Percentiles rank a stretch among this genome's conserved stretches.
These are phyloP conservation scores for Fusarium oligoseptatum DNA, from an alignment of 2,329 filamentous ascomycete genomes.

Conservation along the genomic window DNA sequence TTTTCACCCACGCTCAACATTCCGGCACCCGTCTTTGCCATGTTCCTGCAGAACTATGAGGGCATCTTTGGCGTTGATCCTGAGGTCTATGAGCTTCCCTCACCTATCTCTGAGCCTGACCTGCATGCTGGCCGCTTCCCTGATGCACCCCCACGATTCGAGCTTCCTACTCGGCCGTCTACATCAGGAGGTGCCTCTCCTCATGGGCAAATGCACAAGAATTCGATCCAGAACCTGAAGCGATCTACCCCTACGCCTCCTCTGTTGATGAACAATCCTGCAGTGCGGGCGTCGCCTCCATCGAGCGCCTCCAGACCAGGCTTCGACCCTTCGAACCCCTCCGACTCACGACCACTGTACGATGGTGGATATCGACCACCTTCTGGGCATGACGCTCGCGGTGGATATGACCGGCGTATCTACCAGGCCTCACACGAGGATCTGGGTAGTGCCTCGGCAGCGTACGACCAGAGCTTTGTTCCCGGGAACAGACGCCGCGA, in stretches of 20 bases:
- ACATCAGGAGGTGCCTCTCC: conserved; percentile 65
- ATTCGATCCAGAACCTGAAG: conserved; percentile 47
- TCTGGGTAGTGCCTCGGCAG: conserved; percentile 35
- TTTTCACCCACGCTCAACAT: conserved; percentile 98
- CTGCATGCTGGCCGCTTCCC: conserved; percentile 42
- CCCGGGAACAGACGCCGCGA: conserved; percentile 66
- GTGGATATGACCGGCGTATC: conserved; percentile 55
- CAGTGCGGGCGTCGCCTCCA: conserved; percentile 58
- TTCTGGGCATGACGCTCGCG: conserved; percentile 43
- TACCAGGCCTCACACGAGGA: conserved; percentile 49
- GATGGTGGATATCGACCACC: conserved; percentile 56
- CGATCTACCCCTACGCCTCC: conserved; percentile 66
- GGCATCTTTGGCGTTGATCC: conserved; percentile 83
- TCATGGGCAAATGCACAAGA: conserved; percentile 61
- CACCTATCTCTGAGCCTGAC: conserved; percentile 57
- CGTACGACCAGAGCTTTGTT: conserved; percentile 60
- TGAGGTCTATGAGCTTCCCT: conserved; percentile 71
- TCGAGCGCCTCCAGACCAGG: conserved; percentile 53
- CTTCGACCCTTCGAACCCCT: conserved; percentile 59
- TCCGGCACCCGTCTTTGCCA: conserved; percentile 91
- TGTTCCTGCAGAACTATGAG: conserved; percentile 92
- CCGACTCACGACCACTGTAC: conserved; percentile 57
- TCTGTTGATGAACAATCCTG: conserved; percentile 49
- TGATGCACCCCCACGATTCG: conserved; percentile 50
- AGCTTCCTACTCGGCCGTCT: conserved; percentile 61